A percentile compares a stretch with the other conserved stretches of the same genome.
phyloP scores from a whole-genome alignment of 192 early-diverging fungal species.

The Linnemannia hyalina region DNA sequence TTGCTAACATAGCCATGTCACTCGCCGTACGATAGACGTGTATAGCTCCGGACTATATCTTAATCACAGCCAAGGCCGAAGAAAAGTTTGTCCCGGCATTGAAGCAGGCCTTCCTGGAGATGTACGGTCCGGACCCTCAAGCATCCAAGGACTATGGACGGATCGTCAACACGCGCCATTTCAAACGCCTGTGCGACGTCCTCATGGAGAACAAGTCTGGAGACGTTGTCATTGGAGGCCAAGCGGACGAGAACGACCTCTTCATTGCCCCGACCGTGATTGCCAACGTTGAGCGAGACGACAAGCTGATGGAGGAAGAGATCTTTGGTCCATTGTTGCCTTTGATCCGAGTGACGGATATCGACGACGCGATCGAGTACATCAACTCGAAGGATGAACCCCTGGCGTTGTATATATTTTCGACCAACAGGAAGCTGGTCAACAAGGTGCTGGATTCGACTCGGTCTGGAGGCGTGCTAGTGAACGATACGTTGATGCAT shows the following conservation, averaged over 20 bases:
- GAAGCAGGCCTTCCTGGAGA: constrained; percentile 40
- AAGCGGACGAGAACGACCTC: constrained; percentile 64
- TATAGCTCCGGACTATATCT: constrained; percentile 83
- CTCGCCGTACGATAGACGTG: not conserved
- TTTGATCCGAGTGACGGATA: constrained; percentile 70
- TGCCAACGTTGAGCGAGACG: constrained; percentile 71
- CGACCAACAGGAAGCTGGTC: constrained; percentile 63
- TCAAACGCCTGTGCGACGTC: constrained; percentile 67
- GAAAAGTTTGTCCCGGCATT: constrained; percentile 68
- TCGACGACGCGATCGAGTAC: constrained; percentile 73
- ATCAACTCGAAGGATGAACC: constrained; percentile 78
- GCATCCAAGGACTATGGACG: constrained; percentile 69
- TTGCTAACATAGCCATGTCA: not conserved
- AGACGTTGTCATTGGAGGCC: constrained; percentile 68
- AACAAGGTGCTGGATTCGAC: constrained; percentile 67
- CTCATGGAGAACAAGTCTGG: constrained; percentile 60
- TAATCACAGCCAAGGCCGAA: constrained; percentile 70
- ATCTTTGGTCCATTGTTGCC: constrained; percentile 93
- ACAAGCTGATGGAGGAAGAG: constrained; percentile 83
- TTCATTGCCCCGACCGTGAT: constrained; percentile 87
- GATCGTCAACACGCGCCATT: constrained; percentile 77
- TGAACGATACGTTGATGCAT: constrained; percentile 84
- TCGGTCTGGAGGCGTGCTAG: constrained; percentile 72
- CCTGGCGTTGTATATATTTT: constrained; percentile 84
- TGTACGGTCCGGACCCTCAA: constrained; percentile 62